Percentiles rank a stretch among this genome's conserved stretches.
Evolutionary conservation across 1,284 basidiomycete species (phyloP).

Genomic region (Afroboletus lepidellus): DNA sequence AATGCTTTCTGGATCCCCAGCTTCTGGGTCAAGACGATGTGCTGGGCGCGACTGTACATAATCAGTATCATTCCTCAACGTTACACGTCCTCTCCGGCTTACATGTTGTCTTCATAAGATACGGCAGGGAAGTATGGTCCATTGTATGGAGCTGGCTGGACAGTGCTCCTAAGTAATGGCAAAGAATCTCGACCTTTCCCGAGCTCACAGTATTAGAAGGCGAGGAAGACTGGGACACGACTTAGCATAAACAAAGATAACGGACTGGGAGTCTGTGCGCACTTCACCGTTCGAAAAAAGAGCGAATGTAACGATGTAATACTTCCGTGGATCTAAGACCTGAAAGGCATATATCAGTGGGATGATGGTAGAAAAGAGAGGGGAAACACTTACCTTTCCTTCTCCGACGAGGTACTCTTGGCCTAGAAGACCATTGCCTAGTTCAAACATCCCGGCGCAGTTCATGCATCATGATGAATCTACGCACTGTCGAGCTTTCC

Average conservation of each 20-base stretch:
- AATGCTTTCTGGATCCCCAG: conserved; percentile 44
- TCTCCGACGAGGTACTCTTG: conserved; percentile 52
- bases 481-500: conserved; percentile 36
- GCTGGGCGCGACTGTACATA: conserved; percentile 49
- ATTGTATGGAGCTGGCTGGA: conserved; percentile 45
- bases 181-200: not conserved
- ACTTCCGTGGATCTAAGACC: conserved; percentile 49
- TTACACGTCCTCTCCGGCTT: too few relatives aligned
- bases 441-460: conserved; percentile 2
- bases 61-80: not conserved
- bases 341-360: too few relatives aligned
- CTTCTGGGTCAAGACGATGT: conserved; percentile 49
- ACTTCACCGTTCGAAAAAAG: conserved; percentile 62
- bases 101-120: conserved; percentile 62
- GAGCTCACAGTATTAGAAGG: conserved; percentile 24
- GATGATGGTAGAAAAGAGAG: conserved; percentile 1
- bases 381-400: conserved; percentile 36
- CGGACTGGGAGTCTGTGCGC: conserved; percentile 3
- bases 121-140: conserved; percentile 48
- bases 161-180: conserved; percentile 1
- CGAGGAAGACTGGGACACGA: conserved; percentile 10
- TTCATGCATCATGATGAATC: not conserved
- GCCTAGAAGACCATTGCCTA: conserved; percentile 37
- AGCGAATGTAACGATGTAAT: conserved; percentile 57
- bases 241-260: not conserved